phyloP scores from a whole-genome alignment of 2,329 filamentous ascomycete species.

The Penicillium sp. region DNA sequence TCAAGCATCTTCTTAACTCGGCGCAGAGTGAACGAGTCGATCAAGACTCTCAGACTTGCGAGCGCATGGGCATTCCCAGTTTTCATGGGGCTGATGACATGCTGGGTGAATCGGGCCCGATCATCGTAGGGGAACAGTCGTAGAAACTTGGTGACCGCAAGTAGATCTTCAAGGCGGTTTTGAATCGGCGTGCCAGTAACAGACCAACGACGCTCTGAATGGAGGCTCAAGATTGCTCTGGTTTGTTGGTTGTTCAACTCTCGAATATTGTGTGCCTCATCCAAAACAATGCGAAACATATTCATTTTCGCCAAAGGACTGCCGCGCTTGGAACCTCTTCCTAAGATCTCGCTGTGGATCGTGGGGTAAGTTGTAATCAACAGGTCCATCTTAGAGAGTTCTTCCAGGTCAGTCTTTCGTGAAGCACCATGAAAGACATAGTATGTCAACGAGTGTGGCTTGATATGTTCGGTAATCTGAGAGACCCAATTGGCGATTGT shows the following conservation, averaged over 20 bases:
- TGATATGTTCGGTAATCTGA: slow-evolving; percentile 82
- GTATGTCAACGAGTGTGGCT: slow-evolving; percentile 63
- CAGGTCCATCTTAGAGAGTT: slow-evolving; percentile 74
- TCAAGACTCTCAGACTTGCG: slow-evolving; percentile 76
- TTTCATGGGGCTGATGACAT: slow-evolving; percentile 86
- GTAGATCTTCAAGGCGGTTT: slow-evolving; percentile 87
- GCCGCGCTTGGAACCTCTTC: slow-evolving; percentile 62
- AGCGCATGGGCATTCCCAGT: slow-evolving; percentile 80
- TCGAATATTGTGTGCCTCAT: slow-evolving; percentile 93
- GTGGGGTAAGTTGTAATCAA: slow-evolving; percentile 94
- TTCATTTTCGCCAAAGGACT: slow-evolving; percentile 74
- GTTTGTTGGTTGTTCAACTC: slow-evolving; percentile 80
- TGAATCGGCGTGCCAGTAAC: slow-evolving; percentile 97
- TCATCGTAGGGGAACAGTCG: slow-evolving; percentile 84
- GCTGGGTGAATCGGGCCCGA: slow-evolving; percentile 70
- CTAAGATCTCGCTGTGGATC: slow-evolving; percentile 74
- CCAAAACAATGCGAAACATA: slow-evolving; percentile 91
- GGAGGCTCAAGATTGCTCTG: slow-evolving; percentile 77
- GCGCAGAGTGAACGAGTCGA: slow-evolving; percentile 91
- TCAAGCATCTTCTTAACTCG: slow-evolving; percentile 90
- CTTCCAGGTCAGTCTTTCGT: slow-evolving; percentile 67
- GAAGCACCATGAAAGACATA: slow-evolving; percentile 86
- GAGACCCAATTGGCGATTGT: slow-evolving; percentile 94
- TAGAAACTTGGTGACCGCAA: slow-evolving; percentile 82
- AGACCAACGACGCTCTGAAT: slow-evolving; percentile 85